Evolutionary conservation across 2,329 filamentous ascomycete species (phyloP), one percentile per base, ranked within the genome.

Genomic region (Fusarium pseudonygamai): DNA sequence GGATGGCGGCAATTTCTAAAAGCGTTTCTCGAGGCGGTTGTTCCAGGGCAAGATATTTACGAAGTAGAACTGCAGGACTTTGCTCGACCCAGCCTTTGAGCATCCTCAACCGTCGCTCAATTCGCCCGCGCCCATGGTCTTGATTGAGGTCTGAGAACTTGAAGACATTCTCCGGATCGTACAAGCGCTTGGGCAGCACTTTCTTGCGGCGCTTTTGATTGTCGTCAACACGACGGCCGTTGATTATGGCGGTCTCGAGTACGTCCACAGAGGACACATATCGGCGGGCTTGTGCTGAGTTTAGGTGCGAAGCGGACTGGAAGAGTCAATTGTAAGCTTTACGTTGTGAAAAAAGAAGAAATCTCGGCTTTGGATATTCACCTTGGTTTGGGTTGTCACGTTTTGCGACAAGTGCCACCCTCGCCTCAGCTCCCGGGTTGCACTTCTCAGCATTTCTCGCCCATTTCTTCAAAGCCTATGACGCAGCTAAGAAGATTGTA

Each of bases 381-480:
- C 79, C 71, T 74, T 69, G 68, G 60, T 60, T 58, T 70, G 56
- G 50, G 52, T 60, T 57, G 72, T 68, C 64, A 70, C 68, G 65
- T 77, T 63, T 67, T 72, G 74, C 69, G 72, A 72, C 69, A 68
- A 63, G 62, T 67, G 77, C 76, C 77, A 79, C 73, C 74, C 73
- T 72, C 70, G 77, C 65, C 73, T 73, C 77, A 82, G 74, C 78
- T 79, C 76, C 77, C 78, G 76, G 72, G 72, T 76, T 67, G 73
- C 78, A 73, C 78, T 79, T 76, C 77, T 79, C 74, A 82, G 79
- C 81, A 83, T 83, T 69, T 71, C 79, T 80, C 80, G 77, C 69
- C 80, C 80, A 82, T 83, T 66, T 71, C 75, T 78, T 66, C 76
- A 67, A 62, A 55, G 49, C 45, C 57, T 45, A 34, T 18, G 28